Base-by-base conservation (phyloP, 352 stramenopile species). In the Phytophthora meadii region DNA sequence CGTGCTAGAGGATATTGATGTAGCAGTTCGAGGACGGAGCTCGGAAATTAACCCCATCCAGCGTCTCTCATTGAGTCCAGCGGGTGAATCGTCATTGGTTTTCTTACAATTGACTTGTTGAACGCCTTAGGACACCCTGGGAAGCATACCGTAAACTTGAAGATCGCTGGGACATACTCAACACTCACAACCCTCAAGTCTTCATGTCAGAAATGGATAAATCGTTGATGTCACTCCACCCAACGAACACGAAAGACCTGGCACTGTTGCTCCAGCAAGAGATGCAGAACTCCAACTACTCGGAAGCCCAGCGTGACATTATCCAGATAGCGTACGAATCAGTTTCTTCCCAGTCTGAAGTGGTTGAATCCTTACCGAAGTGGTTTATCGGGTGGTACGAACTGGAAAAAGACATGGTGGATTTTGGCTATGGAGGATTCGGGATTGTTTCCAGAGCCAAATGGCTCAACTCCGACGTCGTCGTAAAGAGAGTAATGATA, bases 381-480 rank as follows among this genome's bases (percentile, higher is more conserved):
- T 62, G 44, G 44, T 62, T 62, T 40, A 62, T 54, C 15, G 45
- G 44, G 1, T 49, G 19, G 17, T 34, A 59, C 32, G 40, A 59
- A 6, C 25, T 65, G 10, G 28, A 59, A 24, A 22, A 59, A 8
- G 48, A 65, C 22, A 22, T 22, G 15, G 30, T 34, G 2, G 7
- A 12, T 10, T 65, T 65, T 9, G 39, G 37, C 4, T 8, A 0
- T 24, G 39, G 37, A 9, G 48, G 47, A 1, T 59, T 51, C 15
- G 15, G 39, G 6, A 30, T 49, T 6, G 57, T 65, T 0, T 65
- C 19, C 4, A 65, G 40, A 30, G 57, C 57, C 1, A 58, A 59
- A 10, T 59, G 57, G 57, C 57, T 65, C 4, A 59, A 65, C 22
- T 58, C 48, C 0, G 48, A 65, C 30, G 57, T 65, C 5, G 28